A percentile compares a stretch with the other conserved stretches of the same genome.
Conservation (phyloP, 2,329 filamentous ascomycete species). For the Pseudogymnoascus sp. region DNA sequence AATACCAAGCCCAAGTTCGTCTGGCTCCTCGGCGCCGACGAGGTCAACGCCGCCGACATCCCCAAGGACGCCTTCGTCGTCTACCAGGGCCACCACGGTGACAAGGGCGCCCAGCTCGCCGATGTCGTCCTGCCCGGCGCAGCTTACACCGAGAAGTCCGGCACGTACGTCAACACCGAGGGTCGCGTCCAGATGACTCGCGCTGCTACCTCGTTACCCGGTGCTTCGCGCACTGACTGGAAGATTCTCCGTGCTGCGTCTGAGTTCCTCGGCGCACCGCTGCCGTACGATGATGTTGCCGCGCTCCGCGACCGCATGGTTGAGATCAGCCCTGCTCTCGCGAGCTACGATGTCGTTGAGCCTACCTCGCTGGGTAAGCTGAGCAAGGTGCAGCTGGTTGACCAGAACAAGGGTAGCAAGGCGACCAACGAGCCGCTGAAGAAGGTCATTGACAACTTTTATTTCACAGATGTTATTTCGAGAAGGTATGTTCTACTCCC, state of each 20-base stretch:
- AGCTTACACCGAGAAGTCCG: slow-evolving; percentile 94
- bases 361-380: slow-evolving; percentile 63
- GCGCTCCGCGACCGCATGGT: slow-evolving; percentile 86
- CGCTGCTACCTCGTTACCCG: slow-evolving; percentile 78
- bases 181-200: slow-evolving; percentile 92
- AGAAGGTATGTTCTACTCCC: slow-evolving; percentile 60
- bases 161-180: slow-evolving; percentile 96
- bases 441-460: slow-evolving; percentile 91
- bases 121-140: slow-evolving; percentile 90
- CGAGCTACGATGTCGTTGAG: slow-evolving; percentile 87
- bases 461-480: slow-evolving; percentile 94
- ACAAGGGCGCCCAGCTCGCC: slow-evolving; percentile 83
- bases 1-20: slow-evolving; percentile 87
- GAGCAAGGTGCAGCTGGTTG: slow-evolving; percentile 90
- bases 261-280: slow-evolving; percentile 78
- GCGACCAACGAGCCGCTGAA: slow-evolving; percentile 65
- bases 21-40: slow-evolving; percentile 94
- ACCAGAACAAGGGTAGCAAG: slow-evolving; percentile 87
- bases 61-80: slow-evolving; percentile 94
- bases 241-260: slow-evolving; percentile 93
- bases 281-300: slow-evolving; percentile 90
- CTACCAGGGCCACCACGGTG: slow-evolving; percentile 97
- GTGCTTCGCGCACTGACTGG: slow-evolving; percentile 92
- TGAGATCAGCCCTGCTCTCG: slow-evolving; percentile 84
- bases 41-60: slow-evolving; percentile 75